Evolutionary conservation across 768 basidiomycete genomes (phyloP).

Genomic region (Hygrocybe coccinea): DNA sequence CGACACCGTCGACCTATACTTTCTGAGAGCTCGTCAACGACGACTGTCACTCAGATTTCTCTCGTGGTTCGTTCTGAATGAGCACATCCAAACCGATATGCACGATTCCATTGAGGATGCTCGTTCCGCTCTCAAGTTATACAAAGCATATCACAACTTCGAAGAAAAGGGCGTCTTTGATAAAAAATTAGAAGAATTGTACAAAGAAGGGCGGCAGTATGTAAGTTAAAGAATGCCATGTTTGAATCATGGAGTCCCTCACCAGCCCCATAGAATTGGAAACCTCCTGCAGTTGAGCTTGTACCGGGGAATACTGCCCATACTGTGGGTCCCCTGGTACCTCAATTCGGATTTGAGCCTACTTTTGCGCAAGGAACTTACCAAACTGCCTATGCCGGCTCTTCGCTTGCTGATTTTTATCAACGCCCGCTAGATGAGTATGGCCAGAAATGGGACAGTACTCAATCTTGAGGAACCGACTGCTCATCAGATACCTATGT

Average conservation of each 20-base stretch:
- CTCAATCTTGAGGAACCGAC: not conserved
- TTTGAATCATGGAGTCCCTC: not conserved
- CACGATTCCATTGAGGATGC: slow-evolving; percentile 99
- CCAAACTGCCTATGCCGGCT: not conserved
- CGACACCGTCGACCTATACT: slow-evolving; percentile 97
- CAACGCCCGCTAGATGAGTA: not conserved
- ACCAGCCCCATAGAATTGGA: not conserved
- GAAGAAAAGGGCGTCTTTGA: slow-evolving; percentile 78
- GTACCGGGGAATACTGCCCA: not conserved
- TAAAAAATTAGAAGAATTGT: slow-evolving; percentile 80
- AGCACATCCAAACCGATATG: slow-evolving; percentile 88
- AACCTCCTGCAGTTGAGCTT: not conserved
- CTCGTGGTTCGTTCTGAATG: slow-evolving; percentile 87
- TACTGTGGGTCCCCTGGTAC: not conserved
- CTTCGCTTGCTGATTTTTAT: not conserved
- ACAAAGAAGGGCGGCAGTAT: slow-evolving; percentile 70
- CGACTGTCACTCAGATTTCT: slow-evolving; percentile 89
- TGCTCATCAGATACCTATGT: no score
- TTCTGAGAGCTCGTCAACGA: slow-evolving; percentile 71
- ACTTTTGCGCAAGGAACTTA: not conserved
- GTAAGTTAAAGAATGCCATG: slow-evolving; percentile 38
- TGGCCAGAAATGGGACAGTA: no score
- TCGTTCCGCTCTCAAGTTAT: slow-evolving; percentile 76
- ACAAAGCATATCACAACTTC: slow-evolving; percentile 73
- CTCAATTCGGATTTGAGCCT: not conserved